Evolutionary conservation across 1,284 basidiomycete species (phyloP).

Genomic region (Ustilago trichophora): DNA sequence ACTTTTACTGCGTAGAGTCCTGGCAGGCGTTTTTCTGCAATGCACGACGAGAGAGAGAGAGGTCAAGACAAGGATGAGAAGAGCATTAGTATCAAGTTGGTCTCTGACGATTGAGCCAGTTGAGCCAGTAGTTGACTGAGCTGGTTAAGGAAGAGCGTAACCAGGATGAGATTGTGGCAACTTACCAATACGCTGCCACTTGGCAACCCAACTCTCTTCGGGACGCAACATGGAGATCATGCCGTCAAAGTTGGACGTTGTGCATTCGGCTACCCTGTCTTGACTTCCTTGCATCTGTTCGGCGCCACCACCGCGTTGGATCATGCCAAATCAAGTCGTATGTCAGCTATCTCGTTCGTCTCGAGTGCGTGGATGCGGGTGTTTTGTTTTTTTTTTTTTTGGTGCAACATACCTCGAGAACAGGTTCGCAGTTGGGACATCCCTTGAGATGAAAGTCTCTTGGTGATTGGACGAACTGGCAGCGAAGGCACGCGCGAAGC

Average conservation of each 20-base stretch:
- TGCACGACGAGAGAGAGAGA: too few species aligned
- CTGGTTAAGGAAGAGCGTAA: too few species aligned
- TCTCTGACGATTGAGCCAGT: too few species aligned
- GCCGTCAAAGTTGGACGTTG: conserved; percentile 93
- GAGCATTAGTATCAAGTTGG: conserved; percentile 19
- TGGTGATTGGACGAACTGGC: conserved; percentile 85
- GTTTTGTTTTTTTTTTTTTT: too few species aligned
- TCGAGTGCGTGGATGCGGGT: too few species aligned
- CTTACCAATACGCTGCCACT: conserved; percentile 59
- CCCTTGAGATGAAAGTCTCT: conserved; percentile 85
- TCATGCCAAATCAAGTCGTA: too few species aligned
- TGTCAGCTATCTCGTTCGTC: too few species aligned
- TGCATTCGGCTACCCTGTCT: conserved; percentile 85
- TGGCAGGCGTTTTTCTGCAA: conserved; percentile 62
- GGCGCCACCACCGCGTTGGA: too few species aligned
- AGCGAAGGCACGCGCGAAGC: conserved; percentile 88
- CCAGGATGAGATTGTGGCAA: background rate
- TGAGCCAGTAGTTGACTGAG: too few species aligned
- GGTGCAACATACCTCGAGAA: conserved; percentile 83
- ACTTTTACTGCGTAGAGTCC: conserved; percentile 66
- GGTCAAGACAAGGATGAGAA: background rate
- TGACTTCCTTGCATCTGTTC: conserved; percentile 84
- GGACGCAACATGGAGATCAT: conserved; percentile 88
- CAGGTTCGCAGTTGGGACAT: conserved; percentile 96
- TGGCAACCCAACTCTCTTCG: conserved; percentile 89